Conservation (phyloP, 495 filamentous ascomycete species). For the Articulospora tetracladia region DNA sequence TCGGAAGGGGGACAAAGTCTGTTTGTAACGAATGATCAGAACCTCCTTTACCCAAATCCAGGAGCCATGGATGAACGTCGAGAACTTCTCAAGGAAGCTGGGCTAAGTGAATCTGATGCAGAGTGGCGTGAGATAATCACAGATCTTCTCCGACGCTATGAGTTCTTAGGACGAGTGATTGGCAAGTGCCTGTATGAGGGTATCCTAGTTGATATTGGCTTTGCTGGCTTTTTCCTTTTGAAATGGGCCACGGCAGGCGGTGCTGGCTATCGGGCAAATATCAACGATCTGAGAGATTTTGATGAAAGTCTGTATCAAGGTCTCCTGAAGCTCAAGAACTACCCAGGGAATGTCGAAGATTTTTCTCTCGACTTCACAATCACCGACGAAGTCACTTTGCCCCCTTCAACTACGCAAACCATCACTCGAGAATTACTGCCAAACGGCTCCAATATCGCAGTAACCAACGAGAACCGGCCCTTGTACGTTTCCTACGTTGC, state of each 20-base stretch:
- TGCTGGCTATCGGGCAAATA: slow-evolving; percentile 70
- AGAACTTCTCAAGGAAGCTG: slow-evolving; percentile 50
- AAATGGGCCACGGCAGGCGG: slow-evolving; percentile 82
- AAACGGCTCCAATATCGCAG: slow-evolving; percentile 68
- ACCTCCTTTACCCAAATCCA: slow-evolving; percentile 88
- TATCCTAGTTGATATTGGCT: slow-evolving; percentile 89
- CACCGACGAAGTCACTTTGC: slow-evolving; percentile 65
- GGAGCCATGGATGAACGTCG: slow-evolving; percentile 69
- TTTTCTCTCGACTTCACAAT: slow-evolving; percentile 89
- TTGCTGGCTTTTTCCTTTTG: slow-evolving; percentile 93
- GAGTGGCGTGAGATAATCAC: slow-evolving; percentile 56
- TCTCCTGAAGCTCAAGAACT: slow-evolving; percentile 84
- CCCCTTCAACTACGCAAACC: slow-evolving; percentile 43
- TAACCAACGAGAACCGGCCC: slow-evolving; percentile 87
- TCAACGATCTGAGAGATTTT: slow-evolving; percentile 91
- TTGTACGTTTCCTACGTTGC: slow-evolving; percentile 94
- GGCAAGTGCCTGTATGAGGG: slow-evolving; percentile 98
- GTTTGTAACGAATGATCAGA: slow-evolving; percentile 85
- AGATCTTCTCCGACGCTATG: slow-evolving; percentile 70
- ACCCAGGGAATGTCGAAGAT: slow-evolving; percentile 73
- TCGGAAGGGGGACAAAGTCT: slow-evolving; percentile 46
- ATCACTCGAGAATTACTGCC: slow-evolving; percentile 72
- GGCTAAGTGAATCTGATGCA: slow-evolving; percentile 45
- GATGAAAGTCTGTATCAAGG: slow-evolving; percentile 94
- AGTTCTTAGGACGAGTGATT: slow-evolving; percentile 88